Evolutionary conservation across 1,139 yeast genomes (phyloP).

Genomic region (Pichia sp.): DNA sequence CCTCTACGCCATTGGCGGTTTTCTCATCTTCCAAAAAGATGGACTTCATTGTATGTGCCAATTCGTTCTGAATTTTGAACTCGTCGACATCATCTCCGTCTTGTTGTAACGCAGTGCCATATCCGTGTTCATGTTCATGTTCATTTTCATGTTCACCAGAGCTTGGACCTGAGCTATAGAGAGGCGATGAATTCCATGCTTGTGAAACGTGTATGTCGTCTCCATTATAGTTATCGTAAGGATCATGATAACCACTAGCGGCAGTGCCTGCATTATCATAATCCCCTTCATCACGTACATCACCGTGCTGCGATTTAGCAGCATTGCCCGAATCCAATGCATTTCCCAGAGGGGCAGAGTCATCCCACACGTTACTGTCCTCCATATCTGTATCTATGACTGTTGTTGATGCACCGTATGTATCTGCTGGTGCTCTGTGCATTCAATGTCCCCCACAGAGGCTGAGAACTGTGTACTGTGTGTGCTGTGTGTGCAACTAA

Average conservation of each 20-base stretch:
- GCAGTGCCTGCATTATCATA: too few species aligned
- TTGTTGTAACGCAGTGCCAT: too few species aligned
- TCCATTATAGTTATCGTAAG: not conserved
- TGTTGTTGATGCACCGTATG: too few species aligned
- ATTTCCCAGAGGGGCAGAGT: not conserved
- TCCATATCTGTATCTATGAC: conserved; percentile 7
- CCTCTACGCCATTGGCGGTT: not conserved
- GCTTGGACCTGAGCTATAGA: not conserved
- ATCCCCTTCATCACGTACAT: too few species aligned
- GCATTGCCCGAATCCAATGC: too few species aligned
- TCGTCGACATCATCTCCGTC: conserved; percentile 11
- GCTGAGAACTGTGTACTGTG: too few species aligned
- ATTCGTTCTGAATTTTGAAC: conserved; percentile 21
- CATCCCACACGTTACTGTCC: conserved; percentile 11
- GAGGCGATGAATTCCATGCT: not conserved
- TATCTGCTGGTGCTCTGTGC: too few species aligned
- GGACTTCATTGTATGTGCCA: conserved; percentile 24
- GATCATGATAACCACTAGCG: not conserved
- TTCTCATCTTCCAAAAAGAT: conserved; percentile 12
- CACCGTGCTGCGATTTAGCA: too few species aligned
- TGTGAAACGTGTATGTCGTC: not conserved
- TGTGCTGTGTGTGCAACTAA: too few species aligned
- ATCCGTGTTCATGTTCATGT: too few species aligned
- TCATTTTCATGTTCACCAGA: not conserved
- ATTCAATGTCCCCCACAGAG: conserved; percentile 3